These are phyloP conservation scores for Ephemerocybe angulata DNA, from an alignment of 768 basidiomycete genomes.

Conservation along the genomic window DNA sequence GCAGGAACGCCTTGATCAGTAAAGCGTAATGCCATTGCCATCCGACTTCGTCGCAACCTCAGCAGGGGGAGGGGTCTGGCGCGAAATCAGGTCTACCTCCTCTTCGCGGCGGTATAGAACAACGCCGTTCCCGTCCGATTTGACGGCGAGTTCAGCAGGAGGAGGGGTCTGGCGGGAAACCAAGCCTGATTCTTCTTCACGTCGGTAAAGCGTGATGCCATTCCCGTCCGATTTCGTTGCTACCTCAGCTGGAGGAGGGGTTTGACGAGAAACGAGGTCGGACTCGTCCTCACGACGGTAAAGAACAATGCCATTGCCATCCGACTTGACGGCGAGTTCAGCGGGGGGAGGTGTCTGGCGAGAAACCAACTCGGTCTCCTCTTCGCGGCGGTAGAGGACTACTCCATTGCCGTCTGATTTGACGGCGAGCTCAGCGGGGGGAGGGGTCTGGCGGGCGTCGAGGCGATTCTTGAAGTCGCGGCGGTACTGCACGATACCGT, in stretches of 20 bases:
- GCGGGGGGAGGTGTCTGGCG: constrained; percentile 23
- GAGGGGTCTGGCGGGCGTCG: constrained; percentile 9
- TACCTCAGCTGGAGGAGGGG: constrained; percentile 21
- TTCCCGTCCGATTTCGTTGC: constrained; percentile 15
- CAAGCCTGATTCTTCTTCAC: constrained; percentile 6
- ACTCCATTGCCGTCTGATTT: constrained; percentile 25
- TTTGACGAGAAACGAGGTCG: neutral
- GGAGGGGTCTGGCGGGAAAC: constrained; percentile 9
- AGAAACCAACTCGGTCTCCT: neutral
- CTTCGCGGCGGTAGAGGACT: constrained; percentile 15
- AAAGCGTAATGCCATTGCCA: constrained; percentile 26
- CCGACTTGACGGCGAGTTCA: constrained; percentile 19
- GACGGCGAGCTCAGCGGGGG: constrained; percentile 21
- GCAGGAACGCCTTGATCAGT: constrained; percentile 6
- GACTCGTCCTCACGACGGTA: constrained; percentile 11
- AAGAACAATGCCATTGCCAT: constrained; percentile 23
- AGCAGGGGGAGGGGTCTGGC: constrained; percentile 25
- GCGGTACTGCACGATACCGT: constrained; percentile 18
- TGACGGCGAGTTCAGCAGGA: constrained; percentile 23
- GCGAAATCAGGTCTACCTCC: constrained; percentile 2
- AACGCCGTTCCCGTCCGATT: constrained; percentile 23
- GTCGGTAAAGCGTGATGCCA: constrained; percentile 15
- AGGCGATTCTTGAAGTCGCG: constrained; percentile 1
- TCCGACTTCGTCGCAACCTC: constrained; percentile 24
- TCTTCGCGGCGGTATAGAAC: constrained; percentile 16